Base-by-base conservation (phyloP, 345 rosid species). In the Gossypium longicalyx region DNA sequence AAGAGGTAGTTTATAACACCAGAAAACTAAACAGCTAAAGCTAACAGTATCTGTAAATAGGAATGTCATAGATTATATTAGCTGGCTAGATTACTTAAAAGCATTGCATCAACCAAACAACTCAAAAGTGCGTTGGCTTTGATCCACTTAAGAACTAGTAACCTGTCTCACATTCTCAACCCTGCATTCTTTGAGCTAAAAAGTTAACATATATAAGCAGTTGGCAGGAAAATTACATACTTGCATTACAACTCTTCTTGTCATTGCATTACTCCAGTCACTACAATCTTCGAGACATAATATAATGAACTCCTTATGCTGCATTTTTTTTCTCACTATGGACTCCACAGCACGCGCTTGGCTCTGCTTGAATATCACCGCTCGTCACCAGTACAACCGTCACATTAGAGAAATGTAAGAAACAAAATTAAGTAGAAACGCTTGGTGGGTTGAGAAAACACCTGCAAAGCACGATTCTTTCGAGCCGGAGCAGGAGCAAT, bases 341-440 rank as follows among this genome's bases (percentile, higher is more conserved):
- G 97, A 85, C 84, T 94, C 98, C 76, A 91, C 96, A 0, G 98
- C 96, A 12, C 91, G 91, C 64, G 96, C 98, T 90, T 94, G 98
- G 65, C 81, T 88, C 98, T 93, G 76, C 43, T 49, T 38, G 38
- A 87, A 69, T 29, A 53, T 51, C 52, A 61, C 61, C 61, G 67
- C 27, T 57, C 25, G n/a, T 19, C 57, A 34, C 52, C 61, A 61
- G 47, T 34, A 19, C 57, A 7, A 65, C 23, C 73, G 48, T 56
- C 74, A 76, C 53, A 61, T 23, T 23, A 23, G 17, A 9, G 12
- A 72, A 57, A 41, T 19, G 65, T 10, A 73, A 41, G 22, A 59
- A 71, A 60, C 3, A 2, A 74, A 80, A 34, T 23, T 6, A 15
- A 22, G 3, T n/a, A 29, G 12, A 23, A 59, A 68, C 19, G 12